A percentile compares a stretch with the other conserved stretches of the same genome.
Conservation (phyloP, 208 protist genomes). For the Phytomonas sp. region DNA sequence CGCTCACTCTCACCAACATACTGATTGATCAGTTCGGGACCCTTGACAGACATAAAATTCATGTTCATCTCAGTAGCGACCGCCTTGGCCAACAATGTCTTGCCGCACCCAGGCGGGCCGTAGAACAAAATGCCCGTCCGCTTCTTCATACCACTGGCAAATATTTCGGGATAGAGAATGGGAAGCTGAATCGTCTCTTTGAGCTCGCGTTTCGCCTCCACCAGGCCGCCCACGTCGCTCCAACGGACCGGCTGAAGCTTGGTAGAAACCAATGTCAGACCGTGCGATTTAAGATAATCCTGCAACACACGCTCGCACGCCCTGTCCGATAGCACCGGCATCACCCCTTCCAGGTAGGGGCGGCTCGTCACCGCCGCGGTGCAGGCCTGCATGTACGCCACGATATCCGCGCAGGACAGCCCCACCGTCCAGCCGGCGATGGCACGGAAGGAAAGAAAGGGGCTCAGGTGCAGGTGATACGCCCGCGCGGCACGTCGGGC, state of each 20-base stretch:
- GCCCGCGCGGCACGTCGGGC: neutral
- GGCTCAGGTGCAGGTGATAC: slow-evolving; percentile 32
- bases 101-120: slow-evolving; percentile 91
- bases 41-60: slow-evolving; percentile 93
- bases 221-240: slow-evolving; percentile 87
- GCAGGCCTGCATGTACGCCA: slow-evolving; percentile 45
- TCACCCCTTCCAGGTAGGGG: slow-evolving; percentile 10
- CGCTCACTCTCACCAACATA: slow-evolving; percentile 91
- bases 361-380: neutral
- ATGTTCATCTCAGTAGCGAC: slow-evolving; percentile 91
- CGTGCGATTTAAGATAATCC: slow-evolving; percentile 61
- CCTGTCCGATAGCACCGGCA: slow-evolving; percentile 50
- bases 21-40: slow-evolving; percentile 92
- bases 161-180: slow-evolving; percentile 77
- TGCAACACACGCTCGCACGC: slow-evolving; percentile 47
- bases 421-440: slow-evolving; percentile 71
- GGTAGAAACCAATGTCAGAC: slow-evolving; percentile 78
- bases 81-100: slow-evolving; percentile 91
- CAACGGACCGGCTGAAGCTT: slow-evolving; percentile 81
- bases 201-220: slow-evolving; percentile 85
- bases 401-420: slow-evolving; percentile 53
- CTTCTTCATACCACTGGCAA: slow-evolving; percentile 57
- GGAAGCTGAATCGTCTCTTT: slow-evolving; percentile 80
- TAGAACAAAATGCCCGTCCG: slow-evolving; percentile 88
- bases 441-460: slow-evolving; percentile 39